These are phyloP conservation scores for Bipolaris victoriae DNA, from an alignment of 2,329 filamentous ascomycete genomes.

Conservation along the genomic window DNA sequence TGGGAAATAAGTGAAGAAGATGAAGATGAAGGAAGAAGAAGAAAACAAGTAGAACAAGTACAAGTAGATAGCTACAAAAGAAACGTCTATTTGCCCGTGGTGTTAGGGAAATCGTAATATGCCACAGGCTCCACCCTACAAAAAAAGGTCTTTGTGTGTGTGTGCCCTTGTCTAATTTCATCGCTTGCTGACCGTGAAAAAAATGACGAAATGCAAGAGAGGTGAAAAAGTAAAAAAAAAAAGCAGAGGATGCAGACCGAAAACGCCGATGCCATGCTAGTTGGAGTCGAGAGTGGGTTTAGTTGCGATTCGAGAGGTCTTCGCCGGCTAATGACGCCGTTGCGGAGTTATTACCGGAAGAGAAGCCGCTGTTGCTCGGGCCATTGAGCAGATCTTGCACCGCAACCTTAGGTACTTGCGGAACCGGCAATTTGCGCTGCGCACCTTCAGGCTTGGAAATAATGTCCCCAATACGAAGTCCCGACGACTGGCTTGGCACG, in stretches of 20 bases:
- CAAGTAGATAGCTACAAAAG: constrained; percentile 13
- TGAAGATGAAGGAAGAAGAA: neutral
- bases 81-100: constrained; percentile 32
- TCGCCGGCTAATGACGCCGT: constrained; percentile 76
- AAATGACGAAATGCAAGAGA: constrained; percentile 26
- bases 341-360: constrained; percentile 77
- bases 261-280: constrained; percentile 41
- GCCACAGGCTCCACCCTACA: constrained; percentile 34
- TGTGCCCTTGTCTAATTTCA: constrained; percentile 39
- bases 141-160: constrained; percentile 6
- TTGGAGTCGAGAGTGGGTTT: constrained; percentile 21
- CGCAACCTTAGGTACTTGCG: constrained; percentile 86
- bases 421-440: constrained; percentile 88
- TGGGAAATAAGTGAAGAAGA: constrained; percentile 26
- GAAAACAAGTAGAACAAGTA: constrained; percentile 4
- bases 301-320: constrained; percentile 48
- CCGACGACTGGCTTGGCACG: constrained; percentile 63
- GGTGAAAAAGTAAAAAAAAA: constrained; percentile 28
- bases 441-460: constrained; percentile 87
- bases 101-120: constrained; percentile 40
- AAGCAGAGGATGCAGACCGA: constrained; percentile 39
- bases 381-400: constrained; percentile 81
- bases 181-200: constrained; percentile 44
- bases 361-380: constrained; percentile 62
- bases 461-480: constrained; percentile 87